Evolutionary conservation across 768 basidiomycete genomes (phyloP).

Genomic region (Suillus luteus): DNA sequence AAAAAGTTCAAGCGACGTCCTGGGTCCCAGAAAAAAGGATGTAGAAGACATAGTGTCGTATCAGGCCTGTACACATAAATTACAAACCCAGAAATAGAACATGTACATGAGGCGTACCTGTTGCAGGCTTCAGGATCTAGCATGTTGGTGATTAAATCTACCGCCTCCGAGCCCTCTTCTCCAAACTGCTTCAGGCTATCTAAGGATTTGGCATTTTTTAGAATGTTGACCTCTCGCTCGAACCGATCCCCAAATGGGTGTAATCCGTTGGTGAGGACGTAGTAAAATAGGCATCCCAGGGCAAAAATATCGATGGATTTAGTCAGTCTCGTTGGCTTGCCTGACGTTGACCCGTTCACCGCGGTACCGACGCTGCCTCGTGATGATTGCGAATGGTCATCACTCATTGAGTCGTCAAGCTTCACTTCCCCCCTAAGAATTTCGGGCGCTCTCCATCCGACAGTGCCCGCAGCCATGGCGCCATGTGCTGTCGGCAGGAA

Average conservation of each 20-base stretch:
- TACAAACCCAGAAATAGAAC: conserved; percentile 6
- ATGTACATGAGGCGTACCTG: conserved; percentile 54
- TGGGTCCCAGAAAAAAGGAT: conserved; percentile 97
- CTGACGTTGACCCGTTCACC: conserved; percentile 37
- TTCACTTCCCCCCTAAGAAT: conserved; percentile 93
- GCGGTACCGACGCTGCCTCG: conserved; percentile 62
- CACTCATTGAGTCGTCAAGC: conserved; percentile 71
- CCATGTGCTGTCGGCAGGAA: conserved; percentile 93
- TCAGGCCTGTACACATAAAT: conserved; percentile 62
- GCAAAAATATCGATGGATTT: conserved; percentile 98
- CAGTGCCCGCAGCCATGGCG: conserved; percentile 86
- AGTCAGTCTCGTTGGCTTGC: conserved; percentile 72
- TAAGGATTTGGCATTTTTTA: conserved; percentile 76
- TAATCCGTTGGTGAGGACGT: conserved; percentile 82
- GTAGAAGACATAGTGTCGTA: conserved; percentile 81
- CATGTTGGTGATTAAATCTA: conserved; percentile 78
- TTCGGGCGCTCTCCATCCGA: conserved; percentile 98
- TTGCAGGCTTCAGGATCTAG: conserved; percentile 71
- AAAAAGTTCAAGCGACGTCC: conserved; percentile 85
- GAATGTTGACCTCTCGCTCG: conserved; percentile 92
- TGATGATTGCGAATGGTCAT: conserved; percentile 68
- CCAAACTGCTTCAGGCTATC: conserved; percentile 77
- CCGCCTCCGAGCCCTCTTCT: conserved; percentile 92
- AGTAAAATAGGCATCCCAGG: conserved; percentile 93
- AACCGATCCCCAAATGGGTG: conserved; percentile 96